These are phyloP conservation scores for Astrephomene gubernaculifera DNA, from an alignment of 139 green algal species.

Conservation along the genomic window DNA sequence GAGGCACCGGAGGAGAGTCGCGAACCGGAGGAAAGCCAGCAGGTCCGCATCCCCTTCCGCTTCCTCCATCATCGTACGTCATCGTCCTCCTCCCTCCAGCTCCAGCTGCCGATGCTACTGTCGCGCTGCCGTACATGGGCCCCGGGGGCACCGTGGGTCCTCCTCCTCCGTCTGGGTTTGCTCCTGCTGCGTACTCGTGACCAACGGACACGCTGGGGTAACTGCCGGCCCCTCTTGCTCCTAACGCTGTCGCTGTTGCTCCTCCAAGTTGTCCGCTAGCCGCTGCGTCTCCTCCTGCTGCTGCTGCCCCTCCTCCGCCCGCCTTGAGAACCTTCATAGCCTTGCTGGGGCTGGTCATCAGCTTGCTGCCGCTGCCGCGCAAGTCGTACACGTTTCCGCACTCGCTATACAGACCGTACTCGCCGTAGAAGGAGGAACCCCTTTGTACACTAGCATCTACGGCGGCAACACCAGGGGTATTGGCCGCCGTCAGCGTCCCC, in stretches of 20 bases:
- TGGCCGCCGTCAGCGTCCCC: no score
- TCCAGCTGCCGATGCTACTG: neutral
- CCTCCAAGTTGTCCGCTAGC: neutral
- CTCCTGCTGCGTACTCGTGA: neutral
- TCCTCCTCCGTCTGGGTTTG: neutral
- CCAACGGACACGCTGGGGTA: no score
- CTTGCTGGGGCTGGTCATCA: constrained; percentile 42
- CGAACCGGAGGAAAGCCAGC: neutral
- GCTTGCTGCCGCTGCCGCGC: constrained; percentile 23
- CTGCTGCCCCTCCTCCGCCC: neutral
- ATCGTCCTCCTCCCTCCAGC: neutral
- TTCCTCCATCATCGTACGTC: no score
- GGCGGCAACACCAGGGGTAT: no score
- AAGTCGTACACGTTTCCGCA: neutral
- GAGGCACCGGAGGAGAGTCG: constrained; percentile 13
- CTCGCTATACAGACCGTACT: neutral
- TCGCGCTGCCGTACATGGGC: neutral
- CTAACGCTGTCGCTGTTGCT: neutral
- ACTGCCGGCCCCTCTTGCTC: neutral
- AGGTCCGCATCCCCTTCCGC: no score
- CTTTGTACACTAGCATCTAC: no score
- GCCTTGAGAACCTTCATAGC: constrained; percentile 14
- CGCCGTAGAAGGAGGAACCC: no score
- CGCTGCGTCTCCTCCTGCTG: no score
- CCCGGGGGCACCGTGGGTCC: neutral